These are phyloP conservation scores for Paramecium bursaria DNA, from an alignment of 73 alveolate genomes.

Conservation along the genomic window DNA sequence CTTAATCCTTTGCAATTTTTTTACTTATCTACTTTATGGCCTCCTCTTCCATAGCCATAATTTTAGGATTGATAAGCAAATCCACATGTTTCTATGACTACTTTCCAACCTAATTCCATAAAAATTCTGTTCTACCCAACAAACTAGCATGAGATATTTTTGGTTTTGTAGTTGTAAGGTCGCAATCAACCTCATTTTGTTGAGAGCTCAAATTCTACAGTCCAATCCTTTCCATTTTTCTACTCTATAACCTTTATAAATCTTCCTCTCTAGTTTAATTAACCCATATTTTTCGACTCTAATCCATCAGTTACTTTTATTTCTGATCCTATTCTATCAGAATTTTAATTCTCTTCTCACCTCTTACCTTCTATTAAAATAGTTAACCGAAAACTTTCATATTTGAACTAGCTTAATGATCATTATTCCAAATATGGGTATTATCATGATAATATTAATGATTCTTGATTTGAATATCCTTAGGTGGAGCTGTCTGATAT, in stretches of 20 bases:
- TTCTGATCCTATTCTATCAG: constrained; percentile 4
- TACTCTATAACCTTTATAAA: background rate
- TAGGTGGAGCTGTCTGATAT: constrained; percentile 42
- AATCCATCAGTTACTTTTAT: constrained; percentile 10
- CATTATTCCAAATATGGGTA: constrained; percentile 55
- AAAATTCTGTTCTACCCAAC: constrained; percentile 57
- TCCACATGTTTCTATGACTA: constrained; percentile 45
- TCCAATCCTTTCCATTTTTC: constrained; percentile 54
- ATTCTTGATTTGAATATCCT: constrained; percentile 24
- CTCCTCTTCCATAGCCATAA: constrained; percentile 44
- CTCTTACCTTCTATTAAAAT: constrained; percentile 8
- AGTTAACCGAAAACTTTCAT: constrained; percentile 1
- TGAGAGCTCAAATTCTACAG: constrained; percentile 16
- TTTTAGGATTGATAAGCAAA: constrained; percentile 43
- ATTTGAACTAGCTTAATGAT: constrained; percentile 51
- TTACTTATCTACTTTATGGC: background rate
- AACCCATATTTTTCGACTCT: background rate
- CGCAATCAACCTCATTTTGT: constrained; percentile 9
- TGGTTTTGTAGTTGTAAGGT: background rate
- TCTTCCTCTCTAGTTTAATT: constrained; percentile 46
- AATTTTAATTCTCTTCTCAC: constrained; percentile 12
- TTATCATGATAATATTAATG: constrained; percentile 57
- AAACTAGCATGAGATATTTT: constrained; percentile 20
- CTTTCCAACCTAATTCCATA: constrained; percentile 35
- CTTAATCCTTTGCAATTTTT: background rate